Conservation (phyloP, 2,329 filamentous ascomycete species). For the Colletotrichum simmondsii region DNA sequence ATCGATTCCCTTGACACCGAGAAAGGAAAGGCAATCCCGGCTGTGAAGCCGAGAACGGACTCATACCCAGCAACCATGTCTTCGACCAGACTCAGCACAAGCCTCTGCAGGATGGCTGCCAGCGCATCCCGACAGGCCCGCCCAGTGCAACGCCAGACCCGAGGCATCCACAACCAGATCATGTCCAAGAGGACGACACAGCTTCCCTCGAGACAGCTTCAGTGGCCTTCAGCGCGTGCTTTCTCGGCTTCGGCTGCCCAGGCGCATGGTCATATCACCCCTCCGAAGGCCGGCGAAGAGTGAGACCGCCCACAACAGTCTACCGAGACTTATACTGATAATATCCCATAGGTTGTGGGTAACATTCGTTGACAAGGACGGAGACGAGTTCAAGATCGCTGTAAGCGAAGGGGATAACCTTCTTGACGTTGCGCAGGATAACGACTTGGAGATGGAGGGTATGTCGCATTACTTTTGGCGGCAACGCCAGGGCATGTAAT, state of each 20-base stretch:
- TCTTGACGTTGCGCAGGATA: conserved; percentile 91
- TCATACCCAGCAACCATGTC: conserved; percentile 15
- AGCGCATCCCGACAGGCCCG: conserved; percentile 43
- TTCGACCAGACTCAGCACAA: conserved; percentile 29
- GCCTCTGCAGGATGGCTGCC: conserved; percentile 46
- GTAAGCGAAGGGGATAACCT: conserved; percentile 92
- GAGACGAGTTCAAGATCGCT: conserved; percentile 77
- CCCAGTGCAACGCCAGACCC: conserved; percentile 36
- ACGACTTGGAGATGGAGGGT: conserved; percentile 98
- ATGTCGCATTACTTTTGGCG: conserved; percentile 36
- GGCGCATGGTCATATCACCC: conserved; percentile 82
- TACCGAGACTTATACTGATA: neutral
- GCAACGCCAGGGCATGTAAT: neutral
- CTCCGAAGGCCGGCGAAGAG: conserved; percentile 93
- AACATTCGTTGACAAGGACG: conserved; percentile 94
- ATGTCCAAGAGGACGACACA: neutral
- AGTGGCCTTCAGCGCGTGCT: conserved; percentile 46
- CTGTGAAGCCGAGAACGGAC: conserved; percentile 15
- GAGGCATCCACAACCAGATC: conserved; percentile 4
- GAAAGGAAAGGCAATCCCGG: neutral
- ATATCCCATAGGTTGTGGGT: conserved; percentile 75
- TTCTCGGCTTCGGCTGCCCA: conserved; percentile 74
- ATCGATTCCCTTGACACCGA: neutral
- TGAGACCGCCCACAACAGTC: conserved; percentile 55
- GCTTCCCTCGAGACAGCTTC: neutral